Conservation (phyloP, 2,329 filamentous ascomycete genomes). For the Fusarium kyushuense region DNA sequence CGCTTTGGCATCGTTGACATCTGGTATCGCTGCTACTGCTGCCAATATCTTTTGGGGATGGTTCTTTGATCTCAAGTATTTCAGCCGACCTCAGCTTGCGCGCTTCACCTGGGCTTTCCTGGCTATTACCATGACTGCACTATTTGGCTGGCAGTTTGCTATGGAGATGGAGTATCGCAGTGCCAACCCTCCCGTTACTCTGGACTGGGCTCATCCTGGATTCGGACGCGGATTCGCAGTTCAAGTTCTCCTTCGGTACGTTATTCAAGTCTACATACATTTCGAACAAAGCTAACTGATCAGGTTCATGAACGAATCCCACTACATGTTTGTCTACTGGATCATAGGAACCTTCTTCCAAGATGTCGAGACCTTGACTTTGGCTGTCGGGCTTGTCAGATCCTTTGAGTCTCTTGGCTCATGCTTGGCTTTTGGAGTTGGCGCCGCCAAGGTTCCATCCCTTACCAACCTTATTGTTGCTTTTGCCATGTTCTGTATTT, state of each 20-base stretch:
- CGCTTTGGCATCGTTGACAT: conserved; percentile 59
- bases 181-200: conserved; percentile 53
- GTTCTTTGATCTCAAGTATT: conserved; percentile 59
- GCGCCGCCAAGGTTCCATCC: conserved; percentile 58
- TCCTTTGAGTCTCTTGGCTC: conserved; percentile 63
- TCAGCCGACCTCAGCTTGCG: conserved; percentile 58
- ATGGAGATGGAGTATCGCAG: conserved; percentile 61
- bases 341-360: conserved; percentile 63
- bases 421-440: conserved; percentile 61
- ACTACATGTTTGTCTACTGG: conserved; percentile 66
- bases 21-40: conserved; percentile 58
- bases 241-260: conserved; percentile 60
- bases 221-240: conserved; percentile 62
- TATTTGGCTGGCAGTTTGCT: conserved; percentile 62
- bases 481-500: conserved; percentile 61
- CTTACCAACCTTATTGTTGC: conserved; percentile 63
- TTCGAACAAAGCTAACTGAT: background rate
- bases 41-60: conserved; percentile 64
- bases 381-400: conserved; percentile 61
- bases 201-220: conserved; percentile 60
- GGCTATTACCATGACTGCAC: conserved; percentile 55
- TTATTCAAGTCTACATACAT: background rate
- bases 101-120: conserved; percentile 58
- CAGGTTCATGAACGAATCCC: conserved; percentile 63
- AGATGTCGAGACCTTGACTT: conserved; percentile 63